phyloP scores from a whole-genome alignment of 805 yeast species.

The Barnettozyma salicaria region DNA sequence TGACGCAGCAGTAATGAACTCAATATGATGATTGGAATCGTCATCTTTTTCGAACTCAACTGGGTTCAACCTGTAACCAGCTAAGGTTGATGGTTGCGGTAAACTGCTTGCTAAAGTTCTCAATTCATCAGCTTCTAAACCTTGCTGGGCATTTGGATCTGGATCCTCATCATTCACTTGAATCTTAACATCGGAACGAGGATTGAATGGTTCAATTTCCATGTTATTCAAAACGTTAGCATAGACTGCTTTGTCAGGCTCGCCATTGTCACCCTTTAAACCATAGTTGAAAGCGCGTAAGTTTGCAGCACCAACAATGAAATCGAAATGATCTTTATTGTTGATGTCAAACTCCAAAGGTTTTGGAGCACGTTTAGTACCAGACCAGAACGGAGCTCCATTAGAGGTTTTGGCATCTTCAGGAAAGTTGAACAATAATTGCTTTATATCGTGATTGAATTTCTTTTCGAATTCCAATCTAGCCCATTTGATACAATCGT shows the following conservation, averaged over 20 bases:
- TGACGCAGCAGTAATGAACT: constrained; percentile 92
- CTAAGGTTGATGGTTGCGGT: constrained; percentile 84
- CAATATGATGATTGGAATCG: constrained; percentile 93
- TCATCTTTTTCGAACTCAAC: constrained; percentile 98
- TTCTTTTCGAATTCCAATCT: constrained; percentile 81
- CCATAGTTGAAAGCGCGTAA: constrained; percentile 89
- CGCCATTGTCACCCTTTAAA: constrained; percentile 63
- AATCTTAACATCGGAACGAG: constrained; percentile 70
- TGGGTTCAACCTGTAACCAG: constrained; percentile 82
- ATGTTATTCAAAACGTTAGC: constrained; percentile 45
- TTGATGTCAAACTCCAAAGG: constrained; percentile 74
- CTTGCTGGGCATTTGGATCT: constrained; percentile 61
- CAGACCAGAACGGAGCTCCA: constrained; percentile 97
- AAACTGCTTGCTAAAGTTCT: constrained; percentile 65
- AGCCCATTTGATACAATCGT: constrained; percentile 95
- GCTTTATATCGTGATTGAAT: constrained; percentile 80
- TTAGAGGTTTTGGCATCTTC: constrained; percentile 82
- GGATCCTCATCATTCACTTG: constrained; percentile 86
- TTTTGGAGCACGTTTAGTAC: constrained; percentile 93
- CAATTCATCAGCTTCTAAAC: constrained; percentile 56
- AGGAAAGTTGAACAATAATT: constrained; percentile 91
- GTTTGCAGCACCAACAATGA: constrained; percentile 84
- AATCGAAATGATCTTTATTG: constrained; percentile 73
- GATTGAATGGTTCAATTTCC: constrained; percentile 59
- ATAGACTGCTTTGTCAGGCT: constrained; percentile 43